These are phyloP conservation scores for Melampsora larici-populina DNA, from an alignment of 1,284 basidiomycete genomes.

Conservation along the genomic window DNA sequence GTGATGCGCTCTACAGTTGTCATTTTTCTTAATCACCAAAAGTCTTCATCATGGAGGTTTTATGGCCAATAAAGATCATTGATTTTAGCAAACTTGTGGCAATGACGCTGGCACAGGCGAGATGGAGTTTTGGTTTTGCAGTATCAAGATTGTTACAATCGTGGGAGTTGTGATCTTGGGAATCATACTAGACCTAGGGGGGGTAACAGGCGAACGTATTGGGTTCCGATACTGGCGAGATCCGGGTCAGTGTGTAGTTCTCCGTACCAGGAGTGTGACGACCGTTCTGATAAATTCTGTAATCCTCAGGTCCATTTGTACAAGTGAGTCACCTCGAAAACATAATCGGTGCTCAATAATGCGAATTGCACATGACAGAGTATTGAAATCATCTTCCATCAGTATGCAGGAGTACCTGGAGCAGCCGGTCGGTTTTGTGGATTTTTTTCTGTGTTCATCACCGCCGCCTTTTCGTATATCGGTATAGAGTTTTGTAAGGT, in stretches of 20 bases:
- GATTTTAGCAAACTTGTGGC: neutral
- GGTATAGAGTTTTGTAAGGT: conserved; percentile 51
- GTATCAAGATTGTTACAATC: conserved; percentile 61
- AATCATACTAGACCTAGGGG: conserved; percentile 56
- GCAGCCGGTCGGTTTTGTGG: conserved; percentile 40
- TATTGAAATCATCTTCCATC: neutral
- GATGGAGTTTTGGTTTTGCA: conserved; percentile 62
- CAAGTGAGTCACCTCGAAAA: conserved; percentile 14
- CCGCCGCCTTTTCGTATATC: conserved; percentile 52
- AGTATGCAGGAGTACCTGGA: conserved; percentile 42
- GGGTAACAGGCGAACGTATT: conserved; percentile 52
- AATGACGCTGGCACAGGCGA: conserved; percentile 53
- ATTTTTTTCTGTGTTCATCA: conserved; percentile 52
- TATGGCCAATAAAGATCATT: neutral
- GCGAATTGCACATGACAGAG: neutral
- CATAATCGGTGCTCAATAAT: neutral
- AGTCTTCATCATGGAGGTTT: no score
- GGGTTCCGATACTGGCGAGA: conserved; percentile 58
- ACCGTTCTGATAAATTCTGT: neutral
- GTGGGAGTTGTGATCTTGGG: conserved; percentile 62
- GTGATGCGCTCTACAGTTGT: no score
- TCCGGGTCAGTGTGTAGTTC: conserved; percentile 58
- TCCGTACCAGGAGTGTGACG: conserved; percentile 53
- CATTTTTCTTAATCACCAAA: no score
- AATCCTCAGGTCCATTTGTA: conserved; percentile 6